Base-by-base conservation (phyloP, 805 yeast genomes). In the Barnettozyma sucrosica region DNA sequence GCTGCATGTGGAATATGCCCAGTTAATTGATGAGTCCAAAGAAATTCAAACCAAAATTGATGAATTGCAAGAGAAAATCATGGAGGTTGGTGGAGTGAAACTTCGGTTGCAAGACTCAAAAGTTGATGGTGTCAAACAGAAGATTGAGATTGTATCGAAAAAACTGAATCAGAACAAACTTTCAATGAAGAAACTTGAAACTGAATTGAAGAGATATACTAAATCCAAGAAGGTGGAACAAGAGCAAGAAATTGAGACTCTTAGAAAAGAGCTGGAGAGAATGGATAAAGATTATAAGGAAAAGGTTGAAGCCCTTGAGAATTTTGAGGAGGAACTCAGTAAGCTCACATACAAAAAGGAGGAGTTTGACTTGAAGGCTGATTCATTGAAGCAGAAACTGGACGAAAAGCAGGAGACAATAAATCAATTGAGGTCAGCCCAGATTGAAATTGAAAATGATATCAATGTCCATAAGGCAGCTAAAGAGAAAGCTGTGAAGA, bases 81-180 rank as follows among this genome's bases (percentile, higher is more conserved):
- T 90, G 86, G 83, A 85, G 43, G 83, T 88, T 46, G 99, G 99
- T 46, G 99, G 99, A 51, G 83, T 86, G 8, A 81, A 81, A 51
- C 71, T 93, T 53, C 80, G 87, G 48, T 64, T 85, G 51, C 97
- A 89, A 57, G 84, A 80, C 51, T 78, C 95, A 1, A 85, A 81
- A 58, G 96, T 93, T 8, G 89, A 81, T 56, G 84, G 95, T 2
- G 70, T 85, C 30, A 70, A 72, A 38, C 86, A 85, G 55, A 77
- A 79, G 57, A 75, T 85, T 25, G 86, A 81, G 45, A 76, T 83
- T 18, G 63, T 80, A 13, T 69, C 67, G 32, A 77, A 78, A 39
- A 80, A 79, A 55, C 71, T 80, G 13, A 72, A 82, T 5, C 76
- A 75, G 26, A 86, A 80, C 48, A 76, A 72, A 47, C 65, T 81